These are phyloP conservation scores for Kalanchoe fedtschenkoi DNA, from an alignment of 164 flowering plant species.

Conservation along the genomic window DNA sequence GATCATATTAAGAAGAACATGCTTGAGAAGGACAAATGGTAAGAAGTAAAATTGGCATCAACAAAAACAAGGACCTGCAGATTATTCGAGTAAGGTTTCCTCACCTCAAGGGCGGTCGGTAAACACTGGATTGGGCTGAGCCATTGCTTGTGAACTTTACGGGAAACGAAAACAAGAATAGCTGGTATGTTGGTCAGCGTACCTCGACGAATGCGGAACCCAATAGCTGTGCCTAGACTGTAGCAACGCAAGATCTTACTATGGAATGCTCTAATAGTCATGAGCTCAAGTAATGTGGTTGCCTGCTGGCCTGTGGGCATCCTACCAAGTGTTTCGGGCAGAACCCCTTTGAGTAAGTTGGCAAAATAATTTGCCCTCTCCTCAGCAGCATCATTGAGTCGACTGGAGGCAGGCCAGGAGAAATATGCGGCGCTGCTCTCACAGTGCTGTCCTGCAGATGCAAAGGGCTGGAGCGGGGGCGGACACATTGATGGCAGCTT, in stretches of 20 bases:
- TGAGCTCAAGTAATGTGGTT: conserved; percentile 52
- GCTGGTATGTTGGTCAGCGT: conserved; percentile 58
- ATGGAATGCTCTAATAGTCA: conserved; percentile 71
- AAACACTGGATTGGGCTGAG: conserved; percentile 59
- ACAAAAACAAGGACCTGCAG: too few relatives aligned
- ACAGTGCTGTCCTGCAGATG: conserved; percentile 53
- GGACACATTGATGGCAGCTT: conserved; percentile 39
- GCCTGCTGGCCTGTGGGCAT: conserved; percentile 59
- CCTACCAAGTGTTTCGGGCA: conserved; percentile 41
- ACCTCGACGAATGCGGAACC: conserved; percentile 55
- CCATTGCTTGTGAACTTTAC: conserved; percentile 75
- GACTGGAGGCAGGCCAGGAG: conserved; percentile 62
- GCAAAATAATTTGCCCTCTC: conserved; percentile 61
- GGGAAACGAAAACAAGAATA: conserved; percentile 61
- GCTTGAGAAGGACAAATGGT: too few relatives aligned
- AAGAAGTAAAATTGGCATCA: too few relatives aligned
- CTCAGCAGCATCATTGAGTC: conserved; percentile 54
- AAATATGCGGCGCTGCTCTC: conserved; percentile 59
- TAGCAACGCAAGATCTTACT: conserved; percentile 63
- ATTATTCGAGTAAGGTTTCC: too few relatives aligned
- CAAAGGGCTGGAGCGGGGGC: conserved; percentile 42
- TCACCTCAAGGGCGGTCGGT: conserved; percentile 58
- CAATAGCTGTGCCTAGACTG: conserved; percentile 70
- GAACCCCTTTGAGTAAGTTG: conserved; percentile 57
- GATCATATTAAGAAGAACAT: too few relatives aligned